These are phyloP conservation scores for Tetrahymena borealis DNA, from an alignment of 73 alveolate species.

Conservation along the genomic window DNA sequence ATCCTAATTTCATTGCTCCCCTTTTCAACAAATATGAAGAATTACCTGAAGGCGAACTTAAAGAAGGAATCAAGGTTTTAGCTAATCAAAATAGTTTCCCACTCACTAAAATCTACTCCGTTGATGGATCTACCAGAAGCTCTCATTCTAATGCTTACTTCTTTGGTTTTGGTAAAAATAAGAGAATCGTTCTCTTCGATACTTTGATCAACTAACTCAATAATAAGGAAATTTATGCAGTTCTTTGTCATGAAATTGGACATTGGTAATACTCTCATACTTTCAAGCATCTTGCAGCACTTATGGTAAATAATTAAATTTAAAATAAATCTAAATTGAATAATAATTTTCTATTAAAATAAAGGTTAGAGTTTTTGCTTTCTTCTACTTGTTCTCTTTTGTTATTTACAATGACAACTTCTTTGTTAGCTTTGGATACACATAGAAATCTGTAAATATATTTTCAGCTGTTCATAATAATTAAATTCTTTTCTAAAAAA, in stretches of 20 bases:
- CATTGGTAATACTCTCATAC: slow-evolving; percentile 82
- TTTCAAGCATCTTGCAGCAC: slow-evolving; percentile 18
- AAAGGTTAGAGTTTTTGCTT: slow-evolving; percentile 52
- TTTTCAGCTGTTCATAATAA: slow-evolving; percentile 52
- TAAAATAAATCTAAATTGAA: background rate
- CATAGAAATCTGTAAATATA: slow-evolving; percentile 1
- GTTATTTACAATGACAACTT: slow-evolving; percentile 20
- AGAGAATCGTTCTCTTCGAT: slow-evolving; percentile 80
- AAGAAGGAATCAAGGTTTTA: slow-evolving; percentile 53
- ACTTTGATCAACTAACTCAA: slow-evolving; percentile 58
- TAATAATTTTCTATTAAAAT: background rate
- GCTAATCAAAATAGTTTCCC: slow-evolving; percentile 72
- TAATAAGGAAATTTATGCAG: slow-evolving; percentile 74
- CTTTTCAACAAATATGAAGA: slow-evolving; percentile 76
- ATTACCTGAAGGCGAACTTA: slow-evolving; percentile 68
- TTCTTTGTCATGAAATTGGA: slow-evolving; percentile 87
- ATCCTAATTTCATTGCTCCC: slow-evolving; percentile 79
- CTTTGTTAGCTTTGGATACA: background rate
- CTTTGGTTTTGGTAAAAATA: slow-evolving; percentile 81
- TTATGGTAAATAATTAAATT: slow-evolving; percentile 14
- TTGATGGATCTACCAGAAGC: slow-evolving; percentile 68
- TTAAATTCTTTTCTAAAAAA: slow-evolving; percentile 10
- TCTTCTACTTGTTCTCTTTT: slow-evolving; percentile 50
- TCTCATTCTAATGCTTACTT: slow-evolving; percentile 88
- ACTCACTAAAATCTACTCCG: slow-evolving; percentile 65